Conservation (phyloP, 257 asterid genomes). For the Fraxinus cuspidata region DNA sequence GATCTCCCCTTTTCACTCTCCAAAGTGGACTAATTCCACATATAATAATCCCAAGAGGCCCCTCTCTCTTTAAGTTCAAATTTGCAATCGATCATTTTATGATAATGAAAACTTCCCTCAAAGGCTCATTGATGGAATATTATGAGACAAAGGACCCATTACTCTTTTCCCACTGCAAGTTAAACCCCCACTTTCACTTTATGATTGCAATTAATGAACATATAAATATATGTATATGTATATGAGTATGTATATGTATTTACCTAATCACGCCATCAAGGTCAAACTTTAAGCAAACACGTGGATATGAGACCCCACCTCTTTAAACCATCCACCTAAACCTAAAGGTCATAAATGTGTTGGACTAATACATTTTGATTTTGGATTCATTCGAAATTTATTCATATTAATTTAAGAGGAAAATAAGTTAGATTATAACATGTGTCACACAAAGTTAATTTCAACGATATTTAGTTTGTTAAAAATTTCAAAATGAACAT, state of each 20-base stretch:
- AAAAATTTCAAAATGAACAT: too few relatives aligned
- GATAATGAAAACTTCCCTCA: conserved; percentile 44
- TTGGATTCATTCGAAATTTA: neutral
- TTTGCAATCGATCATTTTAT: conserved; percentile 39
- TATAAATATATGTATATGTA: neutral
- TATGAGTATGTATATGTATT: neutral
- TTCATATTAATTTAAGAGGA: neutral
- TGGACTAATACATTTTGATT: neutral
- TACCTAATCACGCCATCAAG: conserved; percentile 40
- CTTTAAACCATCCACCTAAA: conserved; percentile 4
- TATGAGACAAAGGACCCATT: conserved; percentile 59
- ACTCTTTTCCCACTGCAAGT: conserved; percentile 56
- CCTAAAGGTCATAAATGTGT: neutral
- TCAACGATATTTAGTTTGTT: too few relatives aligned
- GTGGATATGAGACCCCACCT: conserved; percentile 23
- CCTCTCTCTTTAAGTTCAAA: conserved; percentile 39
- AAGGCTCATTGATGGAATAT: conserved; percentile 55
- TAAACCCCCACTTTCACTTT: conserved; percentile 52
- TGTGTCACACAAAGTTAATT: too few relatives aligned
- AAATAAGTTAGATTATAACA: too few relatives aligned
- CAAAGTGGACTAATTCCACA: conserved; percentile 4
- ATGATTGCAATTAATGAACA: conserved; percentile 21
- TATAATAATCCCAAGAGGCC: conserved; percentile 25
- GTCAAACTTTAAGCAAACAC: conserved; percentile 54
- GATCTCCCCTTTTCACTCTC: conserved; percentile 3